Evolutionary conservation across 2,329 filamentous ascomycete genomes (phyloP).

Genomic region (Pseudogymnoascus sp.): DNA sequence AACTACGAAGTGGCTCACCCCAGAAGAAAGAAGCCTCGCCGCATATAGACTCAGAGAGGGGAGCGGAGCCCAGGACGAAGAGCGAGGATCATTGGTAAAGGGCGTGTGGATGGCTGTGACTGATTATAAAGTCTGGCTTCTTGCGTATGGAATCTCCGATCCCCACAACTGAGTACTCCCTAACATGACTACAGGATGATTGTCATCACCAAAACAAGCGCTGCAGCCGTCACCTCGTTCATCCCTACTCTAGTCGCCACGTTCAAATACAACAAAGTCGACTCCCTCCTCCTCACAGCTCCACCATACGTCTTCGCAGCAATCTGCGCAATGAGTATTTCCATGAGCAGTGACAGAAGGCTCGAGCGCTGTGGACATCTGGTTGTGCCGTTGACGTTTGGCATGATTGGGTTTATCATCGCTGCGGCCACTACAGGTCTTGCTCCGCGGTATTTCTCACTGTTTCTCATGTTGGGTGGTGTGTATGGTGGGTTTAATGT

Average conservation of each 20-base stretch:
- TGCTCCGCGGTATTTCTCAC: constrained; percentile 19
- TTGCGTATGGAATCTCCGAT: not conserved
- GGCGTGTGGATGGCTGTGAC: constrained; percentile 18
- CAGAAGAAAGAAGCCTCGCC: constrained; percentile 17
- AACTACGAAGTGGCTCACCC: constrained; percentile 18
- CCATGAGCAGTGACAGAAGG: not conserved
- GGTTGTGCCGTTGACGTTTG: constrained; percentile 16
- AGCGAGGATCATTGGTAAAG: constrained; percentile 12
- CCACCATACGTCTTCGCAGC: constrained; percentile 21
- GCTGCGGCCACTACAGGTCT: constrained; percentile 15
- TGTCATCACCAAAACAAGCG: constrained; percentile 11
- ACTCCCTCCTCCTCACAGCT: constrained; percentile 19
- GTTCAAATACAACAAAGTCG: constrained; percentile 16
- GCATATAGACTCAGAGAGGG: constrained; percentile 13
- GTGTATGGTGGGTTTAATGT: constrained; percentile 18
- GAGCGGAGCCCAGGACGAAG: constrained; percentile 13
- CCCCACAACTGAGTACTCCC: not conserved
- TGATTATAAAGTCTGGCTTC: constrained; percentile 19
- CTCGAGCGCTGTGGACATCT: constrained; percentile 14
- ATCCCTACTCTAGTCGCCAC: constrained; percentile 29
- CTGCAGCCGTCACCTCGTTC: constrained; percentile 14
- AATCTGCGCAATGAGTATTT: not conserved
- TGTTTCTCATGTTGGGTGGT: constrained; percentile 18
- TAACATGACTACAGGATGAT: not conserved
- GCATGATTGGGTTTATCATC: constrained; percentile 18